phyloP scores from a whole-genome alignment of 2,329 filamentous ascomycete species.

The Fusarium abutilonis region DNA sequence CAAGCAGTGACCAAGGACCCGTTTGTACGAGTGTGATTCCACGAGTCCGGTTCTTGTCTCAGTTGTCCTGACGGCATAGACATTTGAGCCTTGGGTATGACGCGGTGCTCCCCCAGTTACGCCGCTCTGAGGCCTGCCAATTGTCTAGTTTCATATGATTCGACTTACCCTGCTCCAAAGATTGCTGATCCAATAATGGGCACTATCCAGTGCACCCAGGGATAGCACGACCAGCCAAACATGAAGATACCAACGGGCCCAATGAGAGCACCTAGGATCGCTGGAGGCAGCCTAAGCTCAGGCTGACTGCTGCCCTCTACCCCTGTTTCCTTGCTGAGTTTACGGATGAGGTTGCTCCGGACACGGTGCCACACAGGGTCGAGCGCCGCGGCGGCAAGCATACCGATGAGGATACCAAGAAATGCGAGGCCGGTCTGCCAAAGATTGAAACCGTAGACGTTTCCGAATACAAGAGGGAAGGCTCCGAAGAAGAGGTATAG shows the following conservation, averaged over 20 bases:
- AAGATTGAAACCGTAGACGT: slow-evolving; percentile 78
- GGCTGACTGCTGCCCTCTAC: slow-evolving; percentile 74
- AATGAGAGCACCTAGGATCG: slow-evolving; percentile 77
- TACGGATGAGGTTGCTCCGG: slow-evolving; percentile 65
- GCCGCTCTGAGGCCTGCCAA: slow-evolving; percentile 17
- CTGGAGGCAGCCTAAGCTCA: slow-evolving; percentile 83
- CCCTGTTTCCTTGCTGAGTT: slow-evolving; percentile 62
- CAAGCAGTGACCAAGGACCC: slow-evolving; percentile 48
- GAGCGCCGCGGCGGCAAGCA: slow-evolving; percentile 69
- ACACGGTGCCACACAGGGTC: slow-evolving; percentile 74
- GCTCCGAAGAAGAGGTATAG: slow-evolving; percentile 93
- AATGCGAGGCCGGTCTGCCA: slow-evolving; percentile 86
- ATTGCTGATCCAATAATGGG: slow-evolving; percentile 77
- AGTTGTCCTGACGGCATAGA: slow-evolving; percentile 7
- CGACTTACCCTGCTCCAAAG: slow-evolving; percentile 75
- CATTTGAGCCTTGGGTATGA: slow-evolving; percentile 1
- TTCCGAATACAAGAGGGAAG: slow-evolving; percentile 80
- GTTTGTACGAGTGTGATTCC: slow-evolving; percentile 19
- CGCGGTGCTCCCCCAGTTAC: background rate
- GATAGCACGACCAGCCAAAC: slow-evolving; percentile 86
- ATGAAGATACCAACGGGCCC: slow-evolving; percentile 86
- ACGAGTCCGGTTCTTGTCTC: slow-evolving; percentile 29
- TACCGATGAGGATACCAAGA: slow-evolving; percentile 74
- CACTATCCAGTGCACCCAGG: slow-evolving; percentile 78
- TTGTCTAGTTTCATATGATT: slow-evolving; percentile 9